Evolutionary conservation across 805 yeast species (phyloP).

Genomic region (Helenozyma baotianmanensis): DNA sequence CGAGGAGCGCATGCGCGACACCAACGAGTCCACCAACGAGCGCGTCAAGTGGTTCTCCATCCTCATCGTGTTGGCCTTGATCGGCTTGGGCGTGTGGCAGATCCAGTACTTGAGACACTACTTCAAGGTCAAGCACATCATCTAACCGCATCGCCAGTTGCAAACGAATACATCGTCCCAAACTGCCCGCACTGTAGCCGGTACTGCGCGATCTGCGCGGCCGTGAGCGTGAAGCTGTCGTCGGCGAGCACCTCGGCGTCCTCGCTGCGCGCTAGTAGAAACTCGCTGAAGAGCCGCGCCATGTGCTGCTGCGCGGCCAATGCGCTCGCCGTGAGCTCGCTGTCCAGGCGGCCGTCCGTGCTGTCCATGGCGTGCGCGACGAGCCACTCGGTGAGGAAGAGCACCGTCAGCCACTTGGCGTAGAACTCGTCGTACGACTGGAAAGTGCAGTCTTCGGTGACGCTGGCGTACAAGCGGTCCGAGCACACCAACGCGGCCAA

Average conservation of each 20-base stretch:
- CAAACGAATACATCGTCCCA: background rate
- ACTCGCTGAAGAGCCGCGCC: slow-evolving; percentile 2
- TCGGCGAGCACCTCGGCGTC: slow-evolving; percentile 10
- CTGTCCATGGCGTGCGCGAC: too few species aligned
- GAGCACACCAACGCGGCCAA: slow-evolving; percentile 2
- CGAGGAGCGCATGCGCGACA: slow-evolving; percentile 91
- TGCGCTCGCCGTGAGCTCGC: background rate
- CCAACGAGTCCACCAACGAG: slow-evolving; percentile 92
- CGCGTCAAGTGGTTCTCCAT: slow-evolving; percentile 87
- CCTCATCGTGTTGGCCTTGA: slow-evolving; percentile 59
- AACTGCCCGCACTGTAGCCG: background rate
- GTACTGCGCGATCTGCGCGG: slow-evolving; percentile 2
- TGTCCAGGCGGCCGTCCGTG: too few species aligned
- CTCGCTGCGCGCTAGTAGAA: slow-evolving; percentile 5
- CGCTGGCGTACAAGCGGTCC: slow-evolving; percentile 3
- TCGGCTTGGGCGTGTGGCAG: slow-evolving; percentile 89
- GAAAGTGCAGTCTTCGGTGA: slow-evolving; percentile 7
- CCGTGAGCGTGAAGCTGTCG: slow-evolving; percentile 8
- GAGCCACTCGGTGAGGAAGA: slow-evolving; percentile 22
- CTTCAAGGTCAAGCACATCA: slow-evolving; percentile 81
- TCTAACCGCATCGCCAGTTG: slow-evolving; percentile 26
- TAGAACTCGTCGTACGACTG: slow-evolving; percentile 15
- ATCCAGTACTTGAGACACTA: slow-evolving; percentile 85
- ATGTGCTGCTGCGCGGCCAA: slow-evolving; percentile 3
- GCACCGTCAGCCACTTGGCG: slow-evolving; percentile 22